Percentiles rank a stretch among this genome's conserved stretches.
phyloP scores from a whole-genome alignment of 148 eudicot genomes.

The Pouteria glomerata region DNA sequence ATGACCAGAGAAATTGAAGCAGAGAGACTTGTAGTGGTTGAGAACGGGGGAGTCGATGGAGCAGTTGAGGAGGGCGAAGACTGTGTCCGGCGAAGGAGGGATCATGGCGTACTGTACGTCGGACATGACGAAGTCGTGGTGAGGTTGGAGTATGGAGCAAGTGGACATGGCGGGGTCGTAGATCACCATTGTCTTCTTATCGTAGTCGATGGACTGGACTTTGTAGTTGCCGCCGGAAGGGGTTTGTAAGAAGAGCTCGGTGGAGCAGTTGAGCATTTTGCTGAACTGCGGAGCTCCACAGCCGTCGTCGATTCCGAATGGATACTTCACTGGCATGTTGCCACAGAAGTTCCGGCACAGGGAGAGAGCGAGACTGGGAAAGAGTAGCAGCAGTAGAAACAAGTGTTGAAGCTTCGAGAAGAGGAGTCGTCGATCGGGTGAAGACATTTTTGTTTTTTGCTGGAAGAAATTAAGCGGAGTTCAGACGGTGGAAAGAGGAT shows the following conservation, averaged over 20 bases:
- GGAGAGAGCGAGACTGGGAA: slow-evolving; percentile 7
- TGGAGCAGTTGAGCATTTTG: slow-evolving; percentile 71
- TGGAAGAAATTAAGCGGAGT: no score
- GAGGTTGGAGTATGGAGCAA: slow-evolving; percentile 87
- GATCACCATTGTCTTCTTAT: slow-evolving; percentile 41
- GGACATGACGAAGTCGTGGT: slow-evolving; percentile 59
- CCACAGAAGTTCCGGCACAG: slow-evolving; percentile 72
- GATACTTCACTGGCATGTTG: slow-evolving; percentile 56
- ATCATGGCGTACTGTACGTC: slow-evolving; percentile 65
- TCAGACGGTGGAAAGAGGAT: not conserved
- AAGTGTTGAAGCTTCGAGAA: not conserved
- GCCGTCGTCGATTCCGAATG: slow-evolving; percentile 80
- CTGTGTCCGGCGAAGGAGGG: slow-evolving; percentile 77
- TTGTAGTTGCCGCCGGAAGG: slow-evolving; percentile 91
- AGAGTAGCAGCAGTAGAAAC: slow-evolving; percentile 5
- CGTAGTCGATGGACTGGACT: slow-evolving; percentile 71
- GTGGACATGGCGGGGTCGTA: slow-evolving; percentile 96
- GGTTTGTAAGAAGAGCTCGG: slow-evolving; percentile 60
- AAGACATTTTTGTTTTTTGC: not conserved
- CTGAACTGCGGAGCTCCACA: slow-evolving; percentile 83
- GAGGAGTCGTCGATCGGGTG: not conserved
- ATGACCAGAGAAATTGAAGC: slow-evolving; percentile 79
- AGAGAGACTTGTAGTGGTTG: slow-evolving; percentile 65
- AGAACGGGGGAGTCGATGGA: slow-evolving; percentile 79
- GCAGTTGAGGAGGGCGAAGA: slow-evolving; percentile 82